Base-by-base conservation (phyloP, 306 rosid species). In the Vigna trinervia region DNA sequence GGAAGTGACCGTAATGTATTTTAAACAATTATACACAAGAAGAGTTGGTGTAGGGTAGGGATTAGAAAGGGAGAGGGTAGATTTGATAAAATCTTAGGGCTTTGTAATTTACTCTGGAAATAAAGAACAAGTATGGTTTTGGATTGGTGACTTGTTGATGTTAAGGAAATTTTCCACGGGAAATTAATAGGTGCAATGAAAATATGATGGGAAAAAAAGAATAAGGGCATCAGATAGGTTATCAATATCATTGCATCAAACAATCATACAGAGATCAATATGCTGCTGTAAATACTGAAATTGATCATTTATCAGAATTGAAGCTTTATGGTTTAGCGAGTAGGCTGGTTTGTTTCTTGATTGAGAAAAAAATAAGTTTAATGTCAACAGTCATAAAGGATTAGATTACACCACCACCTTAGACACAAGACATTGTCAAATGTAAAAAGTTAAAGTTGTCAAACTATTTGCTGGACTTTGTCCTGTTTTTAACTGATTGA, bases 401-500 rank as follows among this genome's bases (percentile, higher is more conserved):
- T 38, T 14, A 15, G 61, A 47, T n/a, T 36, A 71, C 39, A 45
- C 67, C 19, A 45, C 67, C 19, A 7, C 13, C 56, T 26, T 26
- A 26, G 28, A 2, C 28, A 26, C 28, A 26, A 26, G 28, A 26
- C 28, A 26, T 26, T 26, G 28, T 26, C 28, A 26, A 26, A 26
- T 26, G 28, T 26, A 26, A 26, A 26, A 26, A 26, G 28, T 26
- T 26, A 26, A 26, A 26, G 3, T 26, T 26, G 28, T 26, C 28
- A 26, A 26, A 26, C 0, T 26, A 26, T 26, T 26, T 26, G 28
- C 28, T 26, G 72, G 58, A 32, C 64, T 15, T 38, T 61, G 12
- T 69, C 23, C 30, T 5, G 19, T 64, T 50, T 50, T 58, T 65
- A 54, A 56, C 57, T 9, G 6, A 36, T 75, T 79, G 70, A 51